Evolutionary conservation across 2,329 filamentous ascomycete species (phyloP).

Genomic region (Alternaria sp.): DNA sequence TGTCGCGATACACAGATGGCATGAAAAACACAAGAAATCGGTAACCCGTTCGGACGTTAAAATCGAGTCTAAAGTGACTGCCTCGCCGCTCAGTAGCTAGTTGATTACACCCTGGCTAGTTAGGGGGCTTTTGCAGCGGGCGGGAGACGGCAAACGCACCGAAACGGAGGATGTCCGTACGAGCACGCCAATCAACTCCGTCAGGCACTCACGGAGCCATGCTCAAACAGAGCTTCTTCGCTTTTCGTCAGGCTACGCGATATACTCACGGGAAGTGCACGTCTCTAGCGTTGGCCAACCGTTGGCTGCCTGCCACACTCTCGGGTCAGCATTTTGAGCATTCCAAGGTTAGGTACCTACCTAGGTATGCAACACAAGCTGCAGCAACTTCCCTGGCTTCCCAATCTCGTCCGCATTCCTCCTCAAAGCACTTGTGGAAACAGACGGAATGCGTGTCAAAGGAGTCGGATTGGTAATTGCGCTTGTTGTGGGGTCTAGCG

Average conservation of each 20-base stretch:
- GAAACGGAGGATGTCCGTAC: slow-evolving; percentile 1
- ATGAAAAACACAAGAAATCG: too few relatives aligned
- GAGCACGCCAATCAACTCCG: slow-evolving; percentile 1
- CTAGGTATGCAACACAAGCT: not conserved
- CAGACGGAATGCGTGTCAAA: not conserved
- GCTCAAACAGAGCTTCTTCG: not conserved
- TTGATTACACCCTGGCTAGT: too few relatives aligned
- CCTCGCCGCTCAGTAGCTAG: too few relatives aligned
- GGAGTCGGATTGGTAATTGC: slow-evolving; percentile 26
- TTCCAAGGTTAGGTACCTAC: too few relatives aligned
- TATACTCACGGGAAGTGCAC: not conserved
- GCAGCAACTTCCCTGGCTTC: not conserved
- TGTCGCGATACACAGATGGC: too few relatives aligned
- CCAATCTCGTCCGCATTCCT: not conserved
- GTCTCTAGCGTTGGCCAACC: not conserved
- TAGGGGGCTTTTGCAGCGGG: not conserved
- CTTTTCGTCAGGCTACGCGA: not conserved
- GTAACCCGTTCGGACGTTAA: too few relatives aligned
- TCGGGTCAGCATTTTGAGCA: not conserved
- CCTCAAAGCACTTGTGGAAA: not conserved
- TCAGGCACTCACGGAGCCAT: not conserved
- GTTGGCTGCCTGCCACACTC: not conserved
- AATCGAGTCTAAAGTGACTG: too few relatives aligned
- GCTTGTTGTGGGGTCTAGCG: slow-evolving; percentile 24
- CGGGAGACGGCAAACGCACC: not conserved